Evolutionary conservation across 352 stramenopile genomes (phyloP).

Genomic region (Pythium oligandrum): DNA sequence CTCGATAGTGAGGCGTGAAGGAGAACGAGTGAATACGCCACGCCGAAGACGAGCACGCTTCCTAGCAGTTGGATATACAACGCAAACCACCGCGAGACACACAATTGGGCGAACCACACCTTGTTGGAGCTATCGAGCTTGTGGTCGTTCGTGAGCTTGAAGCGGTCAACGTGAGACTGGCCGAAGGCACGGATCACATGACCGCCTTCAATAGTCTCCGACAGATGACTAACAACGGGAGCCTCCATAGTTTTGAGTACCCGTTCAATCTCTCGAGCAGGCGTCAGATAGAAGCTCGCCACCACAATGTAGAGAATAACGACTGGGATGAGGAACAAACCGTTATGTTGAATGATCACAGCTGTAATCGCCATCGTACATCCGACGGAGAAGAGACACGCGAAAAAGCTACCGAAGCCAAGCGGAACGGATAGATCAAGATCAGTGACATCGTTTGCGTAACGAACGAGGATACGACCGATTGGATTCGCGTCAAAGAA

Average conservation of each 20-base stretch:
- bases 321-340: slow-evolving; percentile 61
- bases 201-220: slow-evolving; percentile 45
- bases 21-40: slow-evolving; percentile 28
- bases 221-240: slow-evolving; percentile 46
- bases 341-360: slow-evolving; percentile 61
- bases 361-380: slow-evolving; percentile 62
- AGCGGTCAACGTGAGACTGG: slow-evolving; percentile 29
- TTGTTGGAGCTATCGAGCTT: slow-evolving; percentile 38
- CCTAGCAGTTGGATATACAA: slow-evolving; percentile 61
- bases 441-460: slow-evolving; percentile 80
- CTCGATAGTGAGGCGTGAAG: slow-evolving; percentile 17
- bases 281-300: slow-evolving; percentile 34
- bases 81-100: slow-evolving; percentile 39
- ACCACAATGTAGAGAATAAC: slow-evolving; percentile 74
- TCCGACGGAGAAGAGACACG: slow-evolving; percentile 48
- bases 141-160: slow-evolving; percentile 27
- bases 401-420: slow-evolving; percentile 29
- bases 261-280: slow-evolving; percentile 46
- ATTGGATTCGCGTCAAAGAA: slow-evolving; percentile 92
- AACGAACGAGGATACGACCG: slow-evolving; percentile 87
- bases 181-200: slow-evolving; percentile 52
- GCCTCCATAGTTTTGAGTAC: slow-evolving; percentile 41
- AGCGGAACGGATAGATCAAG: slow-evolving; percentile 63
- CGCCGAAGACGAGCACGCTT: slow-evolving; percentile 78
- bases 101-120: slow-evolving; percentile 32